Base-by-base conservation (phyloP, 345 rosid species). In the Rhizophora apiculata region DNA sequence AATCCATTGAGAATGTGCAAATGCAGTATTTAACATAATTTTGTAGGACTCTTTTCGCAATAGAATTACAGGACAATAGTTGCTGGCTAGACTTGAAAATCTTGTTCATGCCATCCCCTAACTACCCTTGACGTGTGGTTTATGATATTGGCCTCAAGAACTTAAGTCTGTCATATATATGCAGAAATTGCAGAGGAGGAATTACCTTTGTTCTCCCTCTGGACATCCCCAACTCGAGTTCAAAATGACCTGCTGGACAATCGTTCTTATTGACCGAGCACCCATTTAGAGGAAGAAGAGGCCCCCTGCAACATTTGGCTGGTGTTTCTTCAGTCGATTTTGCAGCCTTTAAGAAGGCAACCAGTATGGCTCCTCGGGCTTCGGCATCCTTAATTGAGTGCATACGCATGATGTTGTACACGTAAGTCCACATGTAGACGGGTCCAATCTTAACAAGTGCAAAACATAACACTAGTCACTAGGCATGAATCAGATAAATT, bases 391-490 rank as follows among this genome's bases (percentile, higher is more conserved):
- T 68, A 63, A 24, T 66, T 3, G 80, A 63, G 37, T 31, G 78
- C 8, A 79, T 15, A 13, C 82, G 69, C 66, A 84, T 68, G 4
- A 82, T 62, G 77, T 74, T 79, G 63, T 79, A 84, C 16, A 81
- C 82, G n/a, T 74, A 79, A 6, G 80, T 62, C 87, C 85, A 84
- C 59, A 79, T 49, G 55, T 70, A 79, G 60, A 84, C 20, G 0
- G 82, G 82, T 20, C 83, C 82, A 22, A 78, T 63, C 85, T 83
- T 77, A 60, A 72, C 22, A n/a, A 74, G 58, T 21, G 13, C 27
- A 54, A 54, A 21, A 21, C 15, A 39, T 39, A 39, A 39, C 48
- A 39, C 48, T 39, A 39, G 48, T 39, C 48, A 39, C 48, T 32
- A 9, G 13, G 16, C 48, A 39, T 39, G 16, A 11, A 39, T 39